Base-by-base conservation (phyloP, 2,329 filamentous ascomycete species). In the Ceratocystis albifundus region DNA sequence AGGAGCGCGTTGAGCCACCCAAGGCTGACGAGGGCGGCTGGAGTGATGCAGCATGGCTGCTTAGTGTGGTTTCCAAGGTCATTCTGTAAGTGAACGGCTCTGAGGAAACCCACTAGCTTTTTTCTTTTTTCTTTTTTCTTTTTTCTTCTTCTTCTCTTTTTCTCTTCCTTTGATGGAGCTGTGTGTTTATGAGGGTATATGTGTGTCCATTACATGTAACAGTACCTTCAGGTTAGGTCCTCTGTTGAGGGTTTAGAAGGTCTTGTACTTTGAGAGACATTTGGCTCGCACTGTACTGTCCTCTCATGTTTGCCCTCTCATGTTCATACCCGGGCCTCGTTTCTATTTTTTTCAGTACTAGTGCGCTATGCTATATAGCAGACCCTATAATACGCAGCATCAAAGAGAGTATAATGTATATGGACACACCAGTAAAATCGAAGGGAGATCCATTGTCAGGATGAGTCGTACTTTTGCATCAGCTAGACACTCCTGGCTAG, bases 21-120 rank as follows among this genome's bases (percentile, higher is more conserved):
- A 79, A 79, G 53, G 76, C 78, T 7, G 80, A 86, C 64, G 80
- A 83, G 55, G 84, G 83, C 17, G 81, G 80, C 7, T 88, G 85
- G 85, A 80, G 82, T 67, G 86, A 88, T 73, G 85, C 84, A 30
- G 84, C 84, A 17, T 88, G 85, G 86, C 74, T 88, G 61, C 74
- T 88, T 66, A 85, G 80, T 69, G 84, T 88, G 69, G 85, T 84
- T 10, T 80, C 81, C 30, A 85, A 84, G 71, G 81, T 86, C 57
- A 76, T 86, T 70, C 77, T 85, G 69, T 85, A 30, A 59, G 17
- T 22, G 15, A 36, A 15, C 8, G 30, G 3, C 30, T 20, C 36
- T n/a, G 8, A 3, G 2, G n/a, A 1, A 7, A 36, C 20, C 28
- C 25, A 6, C 20, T 15, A 30, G 22, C 3, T n/a, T 59, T 12